These are phyloP conservation scores for Leishmania arabica DNA, from an alignment of 208 protist species.

Conservation along the genomic window DNA sequence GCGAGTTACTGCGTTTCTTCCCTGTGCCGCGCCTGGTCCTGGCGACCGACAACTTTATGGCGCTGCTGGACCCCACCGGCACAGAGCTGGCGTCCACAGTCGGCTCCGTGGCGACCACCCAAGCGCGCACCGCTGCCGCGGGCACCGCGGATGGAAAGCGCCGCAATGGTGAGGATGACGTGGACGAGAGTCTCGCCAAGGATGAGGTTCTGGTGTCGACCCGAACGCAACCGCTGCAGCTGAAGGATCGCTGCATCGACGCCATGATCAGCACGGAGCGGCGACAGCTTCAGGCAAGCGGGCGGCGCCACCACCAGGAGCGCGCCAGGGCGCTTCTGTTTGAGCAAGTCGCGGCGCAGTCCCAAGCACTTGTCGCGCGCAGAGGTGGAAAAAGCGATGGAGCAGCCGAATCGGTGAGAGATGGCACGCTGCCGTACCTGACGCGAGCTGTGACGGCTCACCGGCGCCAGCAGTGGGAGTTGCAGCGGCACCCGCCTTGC, in stretches of 20 bases:
- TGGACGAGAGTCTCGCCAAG: background rate
- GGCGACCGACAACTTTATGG: slow-evolving; percentile 59
- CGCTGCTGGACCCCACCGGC: slow-evolving; percentile 52
- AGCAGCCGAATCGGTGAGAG: background rate
- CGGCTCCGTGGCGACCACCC: background rate
- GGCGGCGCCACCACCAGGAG: slow-evolving; percentile 24
- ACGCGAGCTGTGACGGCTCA: slow-evolving; percentile 34
- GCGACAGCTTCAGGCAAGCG: slow-evolving; percentile 12
- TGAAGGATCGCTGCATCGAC: slow-evolving; percentile 9
- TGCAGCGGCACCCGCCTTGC: slow-evolving; percentile 38
- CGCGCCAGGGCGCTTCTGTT: slow-evolving; percentile 27
- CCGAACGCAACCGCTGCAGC: slow-evolving; percentile 4
- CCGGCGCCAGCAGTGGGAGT: slow-evolving; percentile 40
- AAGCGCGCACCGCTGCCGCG: background rate
- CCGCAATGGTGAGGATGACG: background rate
- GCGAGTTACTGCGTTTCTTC: slow-evolving; percentile 35
- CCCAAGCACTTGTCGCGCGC: background rate
- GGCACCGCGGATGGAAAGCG: background rate
- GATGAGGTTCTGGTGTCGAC: background rate
- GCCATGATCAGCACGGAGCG: slow-evolving; percentile 19
- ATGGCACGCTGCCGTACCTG: slow-evolving; percentile 16
- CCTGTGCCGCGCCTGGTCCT: slow-evolving; percentile 64
- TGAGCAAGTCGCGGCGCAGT: slow-evolving; percentile 29
- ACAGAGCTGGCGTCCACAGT: slow-evolving; percentile 29
- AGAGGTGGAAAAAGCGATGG: background rate